A percentile compares a stretch with the other conserved stretches of the same genome.
Evolutionary conservation across 1,284 basidiomycete species (phyloP).

Genomic region (Amylostereum chailletii): DNA sequence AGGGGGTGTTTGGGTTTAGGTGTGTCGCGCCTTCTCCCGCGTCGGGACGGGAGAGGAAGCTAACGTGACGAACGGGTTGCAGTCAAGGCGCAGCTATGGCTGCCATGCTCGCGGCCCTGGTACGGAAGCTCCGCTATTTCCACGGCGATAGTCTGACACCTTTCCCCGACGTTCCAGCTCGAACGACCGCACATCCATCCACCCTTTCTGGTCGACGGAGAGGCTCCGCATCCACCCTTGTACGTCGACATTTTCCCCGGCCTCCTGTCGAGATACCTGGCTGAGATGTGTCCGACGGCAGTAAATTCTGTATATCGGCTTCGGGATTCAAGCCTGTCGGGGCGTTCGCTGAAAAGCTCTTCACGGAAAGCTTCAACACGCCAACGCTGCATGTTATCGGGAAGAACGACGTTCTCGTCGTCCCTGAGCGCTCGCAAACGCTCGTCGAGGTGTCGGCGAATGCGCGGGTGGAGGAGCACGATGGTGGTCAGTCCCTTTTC

Average conservation of each 20-base stretch:
- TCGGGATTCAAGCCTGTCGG: conserved; percentile 59
- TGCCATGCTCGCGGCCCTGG: conserved; percentile 64
- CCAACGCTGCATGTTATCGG: conserved; percentile 81
- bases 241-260: conserved; percentile 27
- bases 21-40: conserved; percentile 16
- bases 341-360: conserved; percentile 43
- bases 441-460: conserved; percentile 53
- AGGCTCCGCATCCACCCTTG: conserved; percentile 63
- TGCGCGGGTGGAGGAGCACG: conserved; percentile 61
- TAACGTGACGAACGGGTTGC: neutral
- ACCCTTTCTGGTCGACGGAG: conserved; percentile 56
- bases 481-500: conserved; percentile 47
- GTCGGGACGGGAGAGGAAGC: neutral
- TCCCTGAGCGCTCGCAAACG: conserved; percentile 57
- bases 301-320: conserved; percentile 61
- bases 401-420: conserved; percentile 72
- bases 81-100: conserved; percentile 83
- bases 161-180: conserved; percentile 24
- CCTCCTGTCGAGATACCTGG: conserved; percentile 3
- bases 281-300: neutral
- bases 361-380: conserved; percentile 50
- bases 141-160: neutral
- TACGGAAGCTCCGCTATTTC: conserved; percentile 28
- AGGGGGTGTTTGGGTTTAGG: conserved; percentile 85
- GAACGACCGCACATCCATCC: conserved; percentile 50